phyloP scores from a whole-genome alignment of 768 basidiomycete species.

The Lenzites betulinus region DNA sequence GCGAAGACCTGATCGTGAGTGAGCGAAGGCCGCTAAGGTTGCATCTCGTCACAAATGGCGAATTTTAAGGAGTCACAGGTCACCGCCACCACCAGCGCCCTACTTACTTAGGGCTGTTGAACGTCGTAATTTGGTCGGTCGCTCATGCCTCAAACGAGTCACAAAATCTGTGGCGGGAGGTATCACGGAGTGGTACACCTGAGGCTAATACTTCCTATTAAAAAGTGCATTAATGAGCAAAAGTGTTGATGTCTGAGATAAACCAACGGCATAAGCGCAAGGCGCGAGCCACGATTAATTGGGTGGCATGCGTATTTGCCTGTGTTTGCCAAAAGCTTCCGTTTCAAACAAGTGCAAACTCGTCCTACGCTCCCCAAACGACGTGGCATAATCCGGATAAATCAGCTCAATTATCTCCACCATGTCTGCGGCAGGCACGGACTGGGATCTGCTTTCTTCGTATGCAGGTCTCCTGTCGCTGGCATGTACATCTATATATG shows the following conservation, averaged over 20 bases:
- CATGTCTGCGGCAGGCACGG: conserved; percentile 23
- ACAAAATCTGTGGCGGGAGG: no score
- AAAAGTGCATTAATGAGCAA: no score
- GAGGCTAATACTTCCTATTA: no score
- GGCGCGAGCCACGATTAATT: no score
- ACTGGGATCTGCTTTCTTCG: conserved; percentile 66
- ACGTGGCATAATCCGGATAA: conserved; percentile 12
- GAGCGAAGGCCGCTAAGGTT: neutral
- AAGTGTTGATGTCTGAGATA: no score
- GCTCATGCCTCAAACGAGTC: no score
- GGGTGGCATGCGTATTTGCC: conserved; percentile 10
- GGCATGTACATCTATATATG: conserved; percentile 67
- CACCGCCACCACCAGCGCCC: conserved; percentile 10
- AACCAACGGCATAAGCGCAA: no score
- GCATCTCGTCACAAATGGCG: neutral
- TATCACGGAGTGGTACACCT: no score
- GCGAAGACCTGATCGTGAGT: neutral
- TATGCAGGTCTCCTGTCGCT: conserved; percentile 69
- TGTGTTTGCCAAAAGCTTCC: conserved; percentile 25
- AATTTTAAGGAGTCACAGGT: conserved; percentile 14
- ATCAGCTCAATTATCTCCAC: neutral
- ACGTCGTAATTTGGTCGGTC: no score
- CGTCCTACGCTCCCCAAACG: conserved; percentile 11
- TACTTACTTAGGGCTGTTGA: no score
- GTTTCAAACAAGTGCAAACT: conserved; percentile 24